Percentiles rank a stretch among this genome's conserved stretches.
Conservation (phyloP, 2,329 filamentous ascomycete species). For the Colletotrichum cordylinicola region DNA sequence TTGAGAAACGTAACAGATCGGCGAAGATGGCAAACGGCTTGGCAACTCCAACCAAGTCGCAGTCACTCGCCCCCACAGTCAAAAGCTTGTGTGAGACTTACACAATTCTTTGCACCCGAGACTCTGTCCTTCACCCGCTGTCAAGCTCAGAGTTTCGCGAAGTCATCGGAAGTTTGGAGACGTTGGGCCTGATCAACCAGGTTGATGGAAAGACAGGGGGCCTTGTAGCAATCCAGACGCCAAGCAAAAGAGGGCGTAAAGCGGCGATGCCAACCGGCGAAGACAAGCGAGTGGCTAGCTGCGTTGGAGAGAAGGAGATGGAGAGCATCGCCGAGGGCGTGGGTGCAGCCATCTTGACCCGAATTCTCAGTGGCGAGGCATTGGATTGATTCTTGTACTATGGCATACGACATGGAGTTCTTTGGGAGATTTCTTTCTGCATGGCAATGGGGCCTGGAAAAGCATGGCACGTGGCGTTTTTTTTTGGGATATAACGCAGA, state of each 20-base stretch:
- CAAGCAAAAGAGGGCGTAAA: slow-evolving; percentile 71
- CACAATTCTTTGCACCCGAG: slow-evolving; percentile 79
- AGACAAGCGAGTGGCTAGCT: slow-evolving; percentile 80
- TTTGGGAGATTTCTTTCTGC: neutral
- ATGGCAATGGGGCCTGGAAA: slow-evolving; percentile 23
- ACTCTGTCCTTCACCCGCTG: slow-evolving; percentile 88
- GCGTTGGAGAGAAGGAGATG: slow-evolving; percentile 81
- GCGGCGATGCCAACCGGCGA: slow-evolving; percentile 63
- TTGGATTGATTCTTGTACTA: slow-evolving; percentile 49
- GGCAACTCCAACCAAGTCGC: slow-evolving; percentile 66
- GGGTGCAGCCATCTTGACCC: slow-evolving; percentile 65
- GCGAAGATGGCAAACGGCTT: slow-evolving; percentile 47
- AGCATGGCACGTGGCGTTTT: slow-evolving; percentile 25
- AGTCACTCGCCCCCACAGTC: slow-evolving; percentile 74
- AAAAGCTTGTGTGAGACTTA: slow-evolving; percentile 88
- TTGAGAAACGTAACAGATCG: slow-evolving; percentile 76
- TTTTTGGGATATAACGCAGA: neutral
- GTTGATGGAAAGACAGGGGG: slow-evolving; percentile 75
- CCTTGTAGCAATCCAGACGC: slow-evolving; percentile 69
- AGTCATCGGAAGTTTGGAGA: slow-evolving; percentile 88
- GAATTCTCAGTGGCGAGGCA: slow-evolving; percentile 66
- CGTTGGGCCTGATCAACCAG: slow-evolving; percentile 77
- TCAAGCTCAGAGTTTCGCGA: slow-evolving; percentile 94
- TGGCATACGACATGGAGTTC: neutral
- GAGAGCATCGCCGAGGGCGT: slow-evolving; percentile 70